Base-by-base conservation (phyloP, 192 early-diverging fungal genomes). In the Backusella psychrophila region DNA sequence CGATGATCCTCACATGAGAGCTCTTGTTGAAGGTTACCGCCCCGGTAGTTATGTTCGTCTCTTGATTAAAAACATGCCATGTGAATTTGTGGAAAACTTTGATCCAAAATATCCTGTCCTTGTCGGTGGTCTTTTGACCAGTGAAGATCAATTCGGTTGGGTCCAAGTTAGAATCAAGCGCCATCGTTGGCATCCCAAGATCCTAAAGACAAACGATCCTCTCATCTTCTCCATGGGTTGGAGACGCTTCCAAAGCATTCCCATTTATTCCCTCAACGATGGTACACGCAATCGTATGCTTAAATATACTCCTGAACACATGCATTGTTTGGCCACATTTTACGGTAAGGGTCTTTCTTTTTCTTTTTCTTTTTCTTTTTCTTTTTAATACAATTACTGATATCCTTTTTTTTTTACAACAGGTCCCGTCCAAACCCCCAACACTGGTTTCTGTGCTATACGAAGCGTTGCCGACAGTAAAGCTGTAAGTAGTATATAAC, bases 301-400 rank as follows among this genome's bases (percentile, higher is more conserved):
- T 42, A 99, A 99, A 84, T 99, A 99, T 83, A 97, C 98, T 9
- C 98, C 98, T 17, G 95, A 98, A 84, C 98, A 99, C 80, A 98
- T 99, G 98, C 98, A 99, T 89, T 98, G 98, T 87, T 82, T 96
- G 71, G 98, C 96, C 7, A 94, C 95, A 0, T 91, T 98, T 74
- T 98, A 93, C 80, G 96, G 92, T 90, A 82, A 33, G 69, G 52
- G 5, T 8, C 38, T 26, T 66, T 19, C 12, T 26, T 63, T n/a
- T 8, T 9, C 1, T 21, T 9, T 59, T n/a, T n/a, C n/a, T n/a
- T n/a, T n/a, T n/a, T n/a, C n/a, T n/a, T n/a, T n/a, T n/a, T n/a
- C n/a, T 0, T 12, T 59, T 6, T 11, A 9, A 1, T 12, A 9
- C 23, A 63, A 12, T 63, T 29, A 63, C 23, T 63, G 12, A 63